Evolutionary conservation across 2,329 filamentous ascomycete species (phyloP), one percentile per base, ranked within the genome.

Genomic region (Curvularia eragrostidis): DNA sequence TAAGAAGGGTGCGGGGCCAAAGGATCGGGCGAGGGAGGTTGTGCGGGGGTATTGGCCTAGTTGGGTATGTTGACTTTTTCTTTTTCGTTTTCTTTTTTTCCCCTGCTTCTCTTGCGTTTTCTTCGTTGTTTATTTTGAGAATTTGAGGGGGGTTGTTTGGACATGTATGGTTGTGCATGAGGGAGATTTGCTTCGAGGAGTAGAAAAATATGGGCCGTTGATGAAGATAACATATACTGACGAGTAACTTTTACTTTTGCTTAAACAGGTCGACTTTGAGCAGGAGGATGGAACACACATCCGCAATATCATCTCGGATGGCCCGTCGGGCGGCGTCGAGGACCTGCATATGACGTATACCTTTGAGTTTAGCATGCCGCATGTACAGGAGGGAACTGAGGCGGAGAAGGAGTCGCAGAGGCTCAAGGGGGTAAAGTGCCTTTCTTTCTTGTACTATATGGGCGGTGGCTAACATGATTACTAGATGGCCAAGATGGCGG

Each of bases 211-310:
- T n/a, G n/a, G n/a, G n/a, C n/a, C n/a, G n/a, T n/a, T n/a, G n/a
- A n/a, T 28, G 30, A 1, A 32, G 13, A 9, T 1, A 32, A 30
- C 28, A 34, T 13, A 3, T 15, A 18, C 47, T 56, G 15, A 59
- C 18, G 12, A 15, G 2, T 5, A 4, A 36, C 18, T 18, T 36
- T 4, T 21, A 10, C n/a, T n/a, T n/a, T n/a, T n/a, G n/a, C n/a
- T n/a, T n/a, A n/a, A n/a, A n/a, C 34, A 81, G 79, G 75, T 82
- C 43, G 80, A 82, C 53, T 83, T 83, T 62, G 67, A 75, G 47
- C 79, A 80, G 49, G 70, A 77, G 10, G 72, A 77, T 51, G 81
- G 80, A 6, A 74, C 77, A 3, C 59, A 76, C 9, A 77, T 83
- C 34, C 76, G 74, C 32, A 83, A 83, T 53, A 77, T 81, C 21